Base-by-base conservation (phyloP, 306 rosid species). In the Fragaria iinumae region DNA sequence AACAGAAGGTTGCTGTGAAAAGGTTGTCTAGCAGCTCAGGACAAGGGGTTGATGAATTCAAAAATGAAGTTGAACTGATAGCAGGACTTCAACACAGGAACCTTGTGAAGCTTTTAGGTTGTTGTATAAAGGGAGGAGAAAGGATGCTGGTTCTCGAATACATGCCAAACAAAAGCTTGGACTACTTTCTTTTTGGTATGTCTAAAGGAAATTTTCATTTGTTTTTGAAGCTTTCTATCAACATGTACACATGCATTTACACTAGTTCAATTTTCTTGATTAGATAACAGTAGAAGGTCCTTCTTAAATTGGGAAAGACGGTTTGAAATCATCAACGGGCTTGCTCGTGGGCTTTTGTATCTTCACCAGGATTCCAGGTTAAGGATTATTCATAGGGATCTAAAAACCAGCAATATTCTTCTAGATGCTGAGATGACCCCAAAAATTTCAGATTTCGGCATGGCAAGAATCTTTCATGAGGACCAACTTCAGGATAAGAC, bases 391-490 rank as follows among this genome's bases (percentile, higher is more conserved):
- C 91, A 87, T 10, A 83, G 93, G 80, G 91, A 91, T 59, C 36
- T 91, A 4, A 91, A 90, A 73, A 85, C 89, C 2, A 87, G 86
- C 38, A 88, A 90, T 76, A 76, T 88, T 32, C 76, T 90, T 44
- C 34, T 90, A 10, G 93, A 89, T 67, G 68, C 74, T 56, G 66
- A 73, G 59, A 66, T 89, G 80, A 82, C 87, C 55, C 90, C 90
- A 3, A 91, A 91, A 77, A 85, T 91, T 45, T 82, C 93, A 62
- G 93, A 91, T 73, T 91, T 89, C 65, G 96, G 96, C 38, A 80
- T 83, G 90, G 96, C 93, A 59, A 88, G 87, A 80, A 87, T 85
- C 70, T 75, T 90, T 65, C 82, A 82, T 8, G 81, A 80, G 6
- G 82, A 90, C 39, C 86, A 87, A 74, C 76, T 82, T 77, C 86